Conservation (phyloP, 306 rosid genomes). For the Vigna angularis region DNA sequence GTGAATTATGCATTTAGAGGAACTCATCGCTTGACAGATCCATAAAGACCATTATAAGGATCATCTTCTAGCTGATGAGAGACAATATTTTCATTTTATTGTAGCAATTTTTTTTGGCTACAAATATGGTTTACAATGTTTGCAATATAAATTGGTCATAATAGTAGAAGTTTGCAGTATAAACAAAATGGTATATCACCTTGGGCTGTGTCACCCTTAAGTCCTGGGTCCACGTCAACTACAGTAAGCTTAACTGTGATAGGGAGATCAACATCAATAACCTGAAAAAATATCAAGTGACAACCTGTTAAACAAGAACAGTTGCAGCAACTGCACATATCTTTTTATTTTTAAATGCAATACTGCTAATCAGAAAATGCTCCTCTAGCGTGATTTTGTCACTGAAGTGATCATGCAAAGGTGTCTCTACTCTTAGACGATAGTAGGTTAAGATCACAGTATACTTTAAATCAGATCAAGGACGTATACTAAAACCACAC, state of each 20-base stretch:
- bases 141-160: constrained; percentile 13
- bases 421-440: not conserved
- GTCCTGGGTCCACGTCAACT: constrained; percentile 83
- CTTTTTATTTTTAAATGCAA: constrained; percentile 30
- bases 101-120: not conserved
- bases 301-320: constrained; percentile 18
- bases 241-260: constrained; percentile 65
- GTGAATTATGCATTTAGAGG: constrained; percentile 31
- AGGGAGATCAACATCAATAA: constrained; percentile 86
- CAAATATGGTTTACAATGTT: constrained; percentile 21
- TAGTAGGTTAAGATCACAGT: not conserved
- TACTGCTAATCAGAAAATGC: constrained; percentile 1
- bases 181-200: constrained; percentile 56
- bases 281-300: constrained; percentile 53
- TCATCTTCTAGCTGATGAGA: not conserved
- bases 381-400: not conserved
- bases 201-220: constrained; percentile 90
- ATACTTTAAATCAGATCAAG: not conserved
- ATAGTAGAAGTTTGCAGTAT: constrained; percentile 17
- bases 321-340: not conserved
- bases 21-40: constrained; percentile 23
- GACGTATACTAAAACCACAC: not conserved
- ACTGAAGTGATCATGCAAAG: not conserved
- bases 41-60: constrained; percentile 19
- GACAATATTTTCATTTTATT: constrained; percentile 25